Percentiles rank a stretch among this genome's conserved stretches.
Evolutionary conservation across 148 eudicot genomes (phyloP).

Genomic region (Talinum fruticosum): DNA sequence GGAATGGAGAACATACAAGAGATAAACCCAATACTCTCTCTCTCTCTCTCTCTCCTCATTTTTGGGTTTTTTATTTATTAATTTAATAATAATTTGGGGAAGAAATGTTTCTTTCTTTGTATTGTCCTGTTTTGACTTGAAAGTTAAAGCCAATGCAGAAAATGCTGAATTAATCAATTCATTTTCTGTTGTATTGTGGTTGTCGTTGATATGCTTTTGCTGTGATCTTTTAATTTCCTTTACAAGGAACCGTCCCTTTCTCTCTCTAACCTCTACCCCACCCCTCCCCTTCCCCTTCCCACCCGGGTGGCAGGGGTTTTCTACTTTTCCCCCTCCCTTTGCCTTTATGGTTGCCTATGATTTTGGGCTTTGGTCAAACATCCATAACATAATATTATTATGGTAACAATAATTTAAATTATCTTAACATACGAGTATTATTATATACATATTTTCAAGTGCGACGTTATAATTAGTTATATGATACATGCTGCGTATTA

Average conservation of each 20-base stretch:
- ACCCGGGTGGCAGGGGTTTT: not conserved
- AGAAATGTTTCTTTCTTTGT: not conserved
- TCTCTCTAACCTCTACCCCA: not conserved
- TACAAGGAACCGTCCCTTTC: not conserved
- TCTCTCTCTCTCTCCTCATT: not conserved
- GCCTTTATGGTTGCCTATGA: not conserved
- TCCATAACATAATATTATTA: too few species aligned
- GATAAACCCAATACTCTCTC: not conserved
- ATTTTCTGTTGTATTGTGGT: not conserved
- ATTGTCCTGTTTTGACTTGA: not conserved
- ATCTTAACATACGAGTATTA: too few species aligned
- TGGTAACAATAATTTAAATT: too few species aligned
- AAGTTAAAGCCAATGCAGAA: not conserved
- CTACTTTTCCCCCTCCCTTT: not conserved
- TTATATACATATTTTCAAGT: too few species aligned
- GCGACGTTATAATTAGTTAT: too few species aligned
- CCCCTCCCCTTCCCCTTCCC: not conserved
- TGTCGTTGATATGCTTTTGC: not conserved
- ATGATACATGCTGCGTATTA: too few species aligned
- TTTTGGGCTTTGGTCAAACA: not conserved
- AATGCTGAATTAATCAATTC: not conserved
- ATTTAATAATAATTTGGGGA: too few species aligned
- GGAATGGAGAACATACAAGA: constrained; percentile 2
- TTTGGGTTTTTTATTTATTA: not conserved
- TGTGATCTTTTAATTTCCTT: not conserved